phyloP scores from a whole-genome alignment of 139 green algal species.

The Klebsormidium nitens region DNA sequence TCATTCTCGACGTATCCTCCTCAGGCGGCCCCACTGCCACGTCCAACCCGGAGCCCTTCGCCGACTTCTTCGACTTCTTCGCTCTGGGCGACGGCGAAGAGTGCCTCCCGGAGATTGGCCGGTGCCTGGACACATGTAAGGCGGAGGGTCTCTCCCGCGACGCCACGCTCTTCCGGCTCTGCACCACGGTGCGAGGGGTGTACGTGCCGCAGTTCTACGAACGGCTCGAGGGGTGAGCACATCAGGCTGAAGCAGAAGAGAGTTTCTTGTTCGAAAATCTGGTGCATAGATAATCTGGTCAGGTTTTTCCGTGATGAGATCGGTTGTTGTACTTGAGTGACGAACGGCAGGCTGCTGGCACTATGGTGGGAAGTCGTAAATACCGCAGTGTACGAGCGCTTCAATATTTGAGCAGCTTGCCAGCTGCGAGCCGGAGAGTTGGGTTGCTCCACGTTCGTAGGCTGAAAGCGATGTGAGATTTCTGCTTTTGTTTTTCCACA shows the following conservation, averaged over 20 bases:
- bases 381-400: too few relatives aligned
- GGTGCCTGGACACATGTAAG: slow-evolving; percentile 51
- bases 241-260: too few relatives aligned
- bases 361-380: too few relatives aligned
- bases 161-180: slow-evolving; percentile 52
- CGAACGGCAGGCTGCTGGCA: too few relatives aligned
- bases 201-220: slow-evolving; percentile 78
- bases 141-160: slow-evolving; percentile 48
- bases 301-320: background rate
- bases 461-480: too few relatives aligned
- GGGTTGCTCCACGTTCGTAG: too few relatives aligned
- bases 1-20: background rate
- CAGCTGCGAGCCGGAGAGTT: too few relatives aligned
- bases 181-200: slow-evolving; percentile 53
- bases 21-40: slow-evolving; percentile 62
- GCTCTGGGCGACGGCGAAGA: slow-evolving; percentile 60
- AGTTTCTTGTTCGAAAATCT: too few relatives aligned
- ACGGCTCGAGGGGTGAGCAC: slow-evolving; percentile 27
- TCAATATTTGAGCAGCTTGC: too few relatives aligned
- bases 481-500: too few relatives aligned
- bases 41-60: slow-evolving; percentile 68
- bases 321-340: slow-evolving; percentile 14
- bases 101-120: slow-evolving; percentile 53
- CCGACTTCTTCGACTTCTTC: slow-evolving; percentile 70
- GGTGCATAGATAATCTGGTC: too few relatives aligned